Percentiles rank a stretch among this genome's conserved stretches.
Conservation (phyloP, 306 rosid species). For the Trifolium dubium region DNA sequence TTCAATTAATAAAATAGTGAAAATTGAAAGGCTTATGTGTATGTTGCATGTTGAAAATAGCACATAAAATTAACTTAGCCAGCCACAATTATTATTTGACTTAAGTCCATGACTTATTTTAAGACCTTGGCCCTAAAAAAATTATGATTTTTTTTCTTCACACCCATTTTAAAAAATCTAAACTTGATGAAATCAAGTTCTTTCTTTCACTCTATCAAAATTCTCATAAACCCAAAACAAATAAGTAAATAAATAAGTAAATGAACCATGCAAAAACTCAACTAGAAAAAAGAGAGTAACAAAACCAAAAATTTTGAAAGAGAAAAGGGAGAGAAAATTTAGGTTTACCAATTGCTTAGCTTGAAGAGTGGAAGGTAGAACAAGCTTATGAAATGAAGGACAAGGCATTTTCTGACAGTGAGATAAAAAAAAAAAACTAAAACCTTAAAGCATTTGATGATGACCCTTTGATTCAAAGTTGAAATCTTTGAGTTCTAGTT, state of each 20-base stretch:
- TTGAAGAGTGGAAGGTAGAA: conserved; percentile 69
- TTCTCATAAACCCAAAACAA: conserved; percentile 33
- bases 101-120: conserved; percentile 9
- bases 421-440: conserved; percentile 32
- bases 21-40: conserved; percentile 14
- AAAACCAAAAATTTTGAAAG: background rate
- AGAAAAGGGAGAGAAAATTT: conserved; percentile 30
- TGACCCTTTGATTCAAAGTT: conserved; percentile 40
- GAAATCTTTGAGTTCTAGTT: conserved; percentile 39
- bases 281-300: background rate
- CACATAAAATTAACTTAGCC: conserved; percentile 13
- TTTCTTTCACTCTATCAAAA: conserved; percentile 35
- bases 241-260: background rate
- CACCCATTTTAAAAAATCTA: conserved; percentile 24
- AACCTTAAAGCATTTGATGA: conserved; percentile 44
- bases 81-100: conserved; percentile 14
- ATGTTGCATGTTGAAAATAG: background rate
- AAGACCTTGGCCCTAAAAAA: conserved; percentile 7
- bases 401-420: conserved; percentile 59
- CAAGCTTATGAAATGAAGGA: conserved; percentile 84
- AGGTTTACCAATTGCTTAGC: conserved; percentile 75
- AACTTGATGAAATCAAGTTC: conserved; percentile 22
- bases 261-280: conserved; percentile 20
- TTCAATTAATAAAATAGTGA: conserved; percentile 17
- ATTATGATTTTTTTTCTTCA: conserved; percentile 11